Conservation (phyloP, 192 early-diverging fungal species). For the Kappamyces sp. region DNA sequence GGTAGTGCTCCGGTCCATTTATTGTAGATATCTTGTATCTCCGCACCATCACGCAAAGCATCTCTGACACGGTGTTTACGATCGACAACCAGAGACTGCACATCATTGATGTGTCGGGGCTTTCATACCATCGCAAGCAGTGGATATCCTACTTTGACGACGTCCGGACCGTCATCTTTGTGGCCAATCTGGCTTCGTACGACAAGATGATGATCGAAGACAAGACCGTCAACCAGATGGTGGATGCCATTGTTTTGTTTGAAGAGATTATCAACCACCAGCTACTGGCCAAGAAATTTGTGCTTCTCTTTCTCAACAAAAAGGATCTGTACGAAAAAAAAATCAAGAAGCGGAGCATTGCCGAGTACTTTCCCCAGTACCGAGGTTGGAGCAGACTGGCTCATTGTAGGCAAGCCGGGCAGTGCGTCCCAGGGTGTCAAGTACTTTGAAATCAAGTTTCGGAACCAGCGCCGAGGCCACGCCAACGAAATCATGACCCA, state of each 20-base stretch:
- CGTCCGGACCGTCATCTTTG: conserved; percentile 37
- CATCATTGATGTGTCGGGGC: conserved; percentile 16
- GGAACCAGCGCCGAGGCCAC: not conserved
- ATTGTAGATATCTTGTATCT: conserved; percentile 34
- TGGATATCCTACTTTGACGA: conserved; percentile 45
- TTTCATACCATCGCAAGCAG: conserved; percentile 1
- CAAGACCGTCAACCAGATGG: conserved; percentile 32
- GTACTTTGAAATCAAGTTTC: not conserved
- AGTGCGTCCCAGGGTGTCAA: not conserved
- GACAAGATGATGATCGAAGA: conserved; percentile 39
- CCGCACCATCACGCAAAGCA: conserved; percentile 28
- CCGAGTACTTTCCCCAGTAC: conserved; percentile 41
- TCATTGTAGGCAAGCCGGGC: not conserved
- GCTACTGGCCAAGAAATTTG: conserved; percentile 24
- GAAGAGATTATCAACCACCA: conserved; percentile 33
- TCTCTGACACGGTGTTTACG: conserved; percentile 34
- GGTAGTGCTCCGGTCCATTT: conserved; percentile 6
- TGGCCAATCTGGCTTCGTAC: conserved; percentile 30
- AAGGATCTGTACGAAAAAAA: conserved; percentile 42
- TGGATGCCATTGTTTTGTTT: conserved; percentile 31
- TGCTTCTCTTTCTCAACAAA: conserved; percentile 48
- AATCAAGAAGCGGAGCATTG: conserved; percentile 27
- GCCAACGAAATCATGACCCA: not conserved
- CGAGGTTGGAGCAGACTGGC: conserved; percentile 25
- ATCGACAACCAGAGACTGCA: conserved; percentile 26